Base-by-base conservation (phyloP, 345 rosid species). In the Linum lewisii region DNA sequence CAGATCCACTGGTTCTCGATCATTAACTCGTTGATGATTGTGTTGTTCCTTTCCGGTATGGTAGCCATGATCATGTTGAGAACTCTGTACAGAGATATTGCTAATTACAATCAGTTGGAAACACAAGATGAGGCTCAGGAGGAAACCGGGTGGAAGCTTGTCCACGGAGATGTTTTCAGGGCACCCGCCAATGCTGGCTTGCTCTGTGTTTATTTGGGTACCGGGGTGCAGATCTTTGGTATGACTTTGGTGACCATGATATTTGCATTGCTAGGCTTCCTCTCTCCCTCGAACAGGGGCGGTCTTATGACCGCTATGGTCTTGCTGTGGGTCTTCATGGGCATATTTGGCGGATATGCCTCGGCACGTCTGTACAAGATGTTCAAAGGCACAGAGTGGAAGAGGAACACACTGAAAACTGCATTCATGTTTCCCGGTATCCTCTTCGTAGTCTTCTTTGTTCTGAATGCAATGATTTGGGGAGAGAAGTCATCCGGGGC, bases 241-340 rank as follows among this genome's bases (percentile, higher is more conserved):
- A 88, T 92, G 98, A 74, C 98, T 6, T 90, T 92, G 50, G 98
- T 92, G 65, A 92, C 96, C 22, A 92, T 88, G 98, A 83, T 92
- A 67, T 92, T 88, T 77, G 98, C 98, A 11, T 69, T 92, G 75
- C 67, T 92, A 54, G 98, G 98, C 15, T 86, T 92, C 80, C 68
- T 92, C 34, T 88, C 98, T 65, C 98, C 98, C 61, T 92, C 98
- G 55, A 92, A 86, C 81, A 75, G 98, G 65, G 98, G 98, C 52
- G 98, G 98, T 18, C 98, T 92, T 59, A 92, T 84, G 95, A 92
- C 98, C 58, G 96, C 98, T 55, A 92, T 88, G 98, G 98, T 91
- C 72, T 90, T 91, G 67, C 64, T 91, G 73, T 91, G 98, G 98
- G 96, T 91, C 66, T 91, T 88, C 76, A 91, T 91, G 98, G 96